Evolutionary conservation across 768 basidiomycete genomes (phyloP).

Genomic region (Tricholoma saponaceum): DNA sequence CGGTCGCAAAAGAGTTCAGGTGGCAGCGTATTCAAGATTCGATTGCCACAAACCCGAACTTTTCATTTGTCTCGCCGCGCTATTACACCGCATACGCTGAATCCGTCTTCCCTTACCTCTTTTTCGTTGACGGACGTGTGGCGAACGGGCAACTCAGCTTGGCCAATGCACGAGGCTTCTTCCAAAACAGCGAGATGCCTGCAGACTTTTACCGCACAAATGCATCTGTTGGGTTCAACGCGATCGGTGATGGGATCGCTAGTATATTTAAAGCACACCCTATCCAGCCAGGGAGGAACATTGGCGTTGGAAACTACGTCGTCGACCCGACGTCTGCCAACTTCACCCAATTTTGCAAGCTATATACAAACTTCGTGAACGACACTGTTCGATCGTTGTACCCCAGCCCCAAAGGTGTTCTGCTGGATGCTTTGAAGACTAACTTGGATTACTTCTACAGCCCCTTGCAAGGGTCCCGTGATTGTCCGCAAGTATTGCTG

Average conservation of each 20-base stretch:
- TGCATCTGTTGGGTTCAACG: slow-evolving; percentile 4
- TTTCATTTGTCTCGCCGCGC: slow-evolving; percentile 20
- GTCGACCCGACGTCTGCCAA: slow-evolving; percentile 17
- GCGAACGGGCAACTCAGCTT: slow-evolving; percentile 18
- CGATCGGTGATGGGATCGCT: not conserved
- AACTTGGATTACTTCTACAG: not conserved
- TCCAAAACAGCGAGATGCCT: slow-evolving; percentile 20
- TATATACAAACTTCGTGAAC: slow-evolving; percentile 20
- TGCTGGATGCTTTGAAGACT: not conserved
- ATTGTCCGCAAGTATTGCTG: not conserved
- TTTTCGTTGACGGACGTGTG: slow-evolving; percentile 22
- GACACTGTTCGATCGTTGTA: slow-evolving; percentile 17
- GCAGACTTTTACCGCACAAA: slow-evolving; percentile 17
- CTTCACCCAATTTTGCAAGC: slow-evolving; percentile 14
- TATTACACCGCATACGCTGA: slow-evolving; percentile 22
- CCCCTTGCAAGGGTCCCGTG: not conserved
- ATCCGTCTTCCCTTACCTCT: slow-evolving; percentile 17
- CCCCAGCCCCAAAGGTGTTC: slow-evolving; percentile 12
- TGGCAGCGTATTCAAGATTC: slow-evolving; percentile 22
- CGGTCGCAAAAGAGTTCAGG: slow-evolving; percentile 20
- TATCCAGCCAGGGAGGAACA: slow-evolving; percentile 17
- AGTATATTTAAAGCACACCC: slow-evolving; percentile 4
- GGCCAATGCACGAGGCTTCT: slow-evolving; percentile 20
- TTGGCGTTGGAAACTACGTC: slow-evolving; percentile 17
- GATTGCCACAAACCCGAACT: slow-evolving; percentile 22